Percentiles rank a stretch among this genome's conserved stretches.
These are phyloP conservation scores for Globisporangium ultimum DNA, from an alignment of 352 stramenopile species.

Conservation along the genomic window DNA sequence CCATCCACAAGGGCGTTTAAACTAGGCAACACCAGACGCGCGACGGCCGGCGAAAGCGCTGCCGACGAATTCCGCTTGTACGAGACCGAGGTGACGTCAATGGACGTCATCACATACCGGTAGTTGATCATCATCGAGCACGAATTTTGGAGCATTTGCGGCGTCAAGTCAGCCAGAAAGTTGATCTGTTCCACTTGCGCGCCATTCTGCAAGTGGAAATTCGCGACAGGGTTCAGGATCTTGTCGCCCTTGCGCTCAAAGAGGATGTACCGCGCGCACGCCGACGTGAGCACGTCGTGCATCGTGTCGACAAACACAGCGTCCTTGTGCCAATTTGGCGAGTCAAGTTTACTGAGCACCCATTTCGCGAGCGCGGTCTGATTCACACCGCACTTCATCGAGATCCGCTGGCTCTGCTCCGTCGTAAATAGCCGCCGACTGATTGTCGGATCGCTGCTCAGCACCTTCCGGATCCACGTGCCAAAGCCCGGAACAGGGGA, in stretches of 20 bases:
- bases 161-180: conserved; percentile 67
- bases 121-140: conserved; percentile 88
- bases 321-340: conserved; percentile 48
- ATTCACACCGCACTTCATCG: conserved; percentile 61
- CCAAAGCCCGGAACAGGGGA: conserved; percentile 78
- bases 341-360: conserved; percentile 54
- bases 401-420: conserved; percentile 44
- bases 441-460: conserved; percentile 19
- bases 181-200: conserved; percentile 86
- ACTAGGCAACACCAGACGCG: conserved; percentile 52
- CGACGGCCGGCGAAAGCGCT: conserved; percentile 51
- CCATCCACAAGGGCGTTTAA: conserved; percentile 61
- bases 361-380: conserved; percentile 58
- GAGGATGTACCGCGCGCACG: conserved; percentile 73
- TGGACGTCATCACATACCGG: conserved; percentile 81
- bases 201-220: conserved; percentile 85
- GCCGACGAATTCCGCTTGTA: conserved; percentile 76
- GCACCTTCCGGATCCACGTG: conserved; percentile 55
- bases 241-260: conserved; percentile 76
- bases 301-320: conserved; percentile 42
- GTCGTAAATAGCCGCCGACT: conserved; percentile 45
- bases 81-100: conserved; percentile 69
- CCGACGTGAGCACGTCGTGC: conserved; percentile 44
- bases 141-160: conserved; percentile 34
- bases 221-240: conserved; percentile 79